A percentile compares a stretch with the other conserved stretches of the same genome.
These are phyloP conservation scores for Erodium texanum DNA, from an alignment of 441 rosid genomes.

Conservation along the genomic window DNA sequence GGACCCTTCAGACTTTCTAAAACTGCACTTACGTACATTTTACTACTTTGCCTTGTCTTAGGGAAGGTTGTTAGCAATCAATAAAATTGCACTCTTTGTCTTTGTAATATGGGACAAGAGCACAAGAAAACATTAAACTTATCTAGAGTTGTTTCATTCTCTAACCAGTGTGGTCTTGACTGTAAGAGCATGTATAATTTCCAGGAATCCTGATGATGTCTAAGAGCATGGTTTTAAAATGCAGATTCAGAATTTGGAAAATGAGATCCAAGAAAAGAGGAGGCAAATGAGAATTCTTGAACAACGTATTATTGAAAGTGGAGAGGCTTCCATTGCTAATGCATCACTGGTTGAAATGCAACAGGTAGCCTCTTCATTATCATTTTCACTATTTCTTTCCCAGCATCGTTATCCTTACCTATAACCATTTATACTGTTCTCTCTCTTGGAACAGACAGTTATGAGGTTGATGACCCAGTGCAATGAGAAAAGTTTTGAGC, in stretches of 20 bases:
- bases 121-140: not conserved
- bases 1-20: too few species aligned
- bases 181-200: not conserved
- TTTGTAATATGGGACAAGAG: not conserved
- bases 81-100: not conserved
- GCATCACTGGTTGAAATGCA: slow-evolving; percentile 92
- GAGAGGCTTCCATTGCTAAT: slow-evolving; percentile 88
- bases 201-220: slow-evolving; percentile 11
- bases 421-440: slow-evolving; percentile 16
- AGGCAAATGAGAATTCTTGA: slow-evolving; percentile 81
- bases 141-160: not conserved
- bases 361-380: slow-evolving; percentile 46
- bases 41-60: not conserved
- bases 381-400: not conserved
- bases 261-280: slow-evolving; percentile 81
- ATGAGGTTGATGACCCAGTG: slow-evolving; percentile 83
- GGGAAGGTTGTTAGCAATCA: not conserved
- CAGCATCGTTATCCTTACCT: not conserved
- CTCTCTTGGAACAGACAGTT: slow-evolving; percentile 52
- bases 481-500: slow-evolving; percentile 86
- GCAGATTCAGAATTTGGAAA: slow-evolving; percentile 80
- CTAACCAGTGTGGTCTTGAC: not conserved
- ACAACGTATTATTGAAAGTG: slow-evolving; percentile 76
- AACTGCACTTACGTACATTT: not conserved
- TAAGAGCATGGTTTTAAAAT: slow-evolving; percentile 18